Base-by-base conservation (phyloP, 331 rosid species). In the Prunus yedoensis region DNA sequence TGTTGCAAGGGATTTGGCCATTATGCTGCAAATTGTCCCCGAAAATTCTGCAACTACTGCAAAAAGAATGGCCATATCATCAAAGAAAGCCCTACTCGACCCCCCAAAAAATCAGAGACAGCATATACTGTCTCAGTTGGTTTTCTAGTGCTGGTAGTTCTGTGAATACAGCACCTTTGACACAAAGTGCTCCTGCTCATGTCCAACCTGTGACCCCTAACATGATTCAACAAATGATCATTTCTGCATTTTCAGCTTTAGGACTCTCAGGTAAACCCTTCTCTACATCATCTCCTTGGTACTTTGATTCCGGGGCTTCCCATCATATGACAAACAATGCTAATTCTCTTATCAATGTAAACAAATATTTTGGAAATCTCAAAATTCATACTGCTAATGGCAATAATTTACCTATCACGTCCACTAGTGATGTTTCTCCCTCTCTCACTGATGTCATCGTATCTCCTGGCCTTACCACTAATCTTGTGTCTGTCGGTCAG, bases 331-430 rank as follows among this genome's bases (percentile, higher is more conserved):
- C 49, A 45, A 45, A 45, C 12, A 45, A 45, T 45, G 49, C 12
- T 45, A 1, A 7, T 45, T 30, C 35, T 30, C 35, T 30, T 30
- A 30, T 4, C 35, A 30, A 30, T 30, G 35, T 45, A 45, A 45
- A 45, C 13, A 45, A 45, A 45, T 45, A 45, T 45, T 45, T 45
- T 45, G 49, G 49, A 45, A 45, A 45, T 45, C 49, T 45, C 49
- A 45, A 76, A 23, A 76, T 76, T n/a, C 57, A 76, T 50, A 76
- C 13, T 53, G 67, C 8, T 65, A 23, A 53, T 66, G 57, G 74
- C 18, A 53, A 53, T 6, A 32, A 9, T n/a, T 20, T 76, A 9
- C 56, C 43, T 16, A 68, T 68, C 46, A 54, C 10, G 17, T 6
- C 68, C 1, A 25, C 9, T 16, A 60, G 68, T 67, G 80, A 76